Conservation (phyloP, 768 basidiomycete genomes). For the Sarcodon sp. region DNA sequence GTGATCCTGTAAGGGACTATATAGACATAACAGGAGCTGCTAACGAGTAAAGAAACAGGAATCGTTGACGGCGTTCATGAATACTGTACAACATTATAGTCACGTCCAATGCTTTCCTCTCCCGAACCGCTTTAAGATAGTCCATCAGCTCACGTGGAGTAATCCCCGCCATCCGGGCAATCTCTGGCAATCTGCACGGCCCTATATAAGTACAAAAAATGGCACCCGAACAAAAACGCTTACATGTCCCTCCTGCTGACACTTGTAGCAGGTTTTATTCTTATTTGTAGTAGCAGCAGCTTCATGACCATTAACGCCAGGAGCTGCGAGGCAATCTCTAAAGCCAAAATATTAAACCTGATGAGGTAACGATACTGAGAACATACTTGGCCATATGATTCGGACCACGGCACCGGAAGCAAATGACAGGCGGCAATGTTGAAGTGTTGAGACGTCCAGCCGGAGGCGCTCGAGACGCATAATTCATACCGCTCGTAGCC, state of each 20-base stretch:
- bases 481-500: slow-evolving; percentile 24
- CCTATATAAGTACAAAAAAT: background rate
- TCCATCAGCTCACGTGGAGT: no score
- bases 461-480: slow-evolving; percentile 58
- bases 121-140: no score
- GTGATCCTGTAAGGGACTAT: no score
- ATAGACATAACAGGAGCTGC: no score
- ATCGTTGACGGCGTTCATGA: no score
- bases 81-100: no score
- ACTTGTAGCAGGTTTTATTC: slow-evolving; percentile 80
- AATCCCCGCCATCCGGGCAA: slow-evolving; percentile 9
- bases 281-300: slow-evolving; percentile 33
- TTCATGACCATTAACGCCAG: slow-evolving; percentile 37
- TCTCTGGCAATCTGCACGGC: slow-evolving; percentile 19
- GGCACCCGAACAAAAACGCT: slow-evolving; percentile 15
- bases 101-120: no score
- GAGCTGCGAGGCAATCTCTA: slow-evolving; percentile 78
- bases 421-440: slow-evolving; percentile 72
- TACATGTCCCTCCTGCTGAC: slow-evolving; percentile 81
- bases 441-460: slow-evolving; percentile 71
- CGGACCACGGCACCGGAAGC: slow-evolving; percentile 80
- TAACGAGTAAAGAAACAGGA: no score
- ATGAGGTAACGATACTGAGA: slow-evolving; percentile 4
- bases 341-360: slow-evolving; percentile 1
- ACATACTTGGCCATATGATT: slow-evolving; percentile 75